Percentiles rank a stretch among this genome's conserved stretches.
phyloP scores from a whole-genome alignment of 148 eudicot species.

The Camellia japonica region DNA sequence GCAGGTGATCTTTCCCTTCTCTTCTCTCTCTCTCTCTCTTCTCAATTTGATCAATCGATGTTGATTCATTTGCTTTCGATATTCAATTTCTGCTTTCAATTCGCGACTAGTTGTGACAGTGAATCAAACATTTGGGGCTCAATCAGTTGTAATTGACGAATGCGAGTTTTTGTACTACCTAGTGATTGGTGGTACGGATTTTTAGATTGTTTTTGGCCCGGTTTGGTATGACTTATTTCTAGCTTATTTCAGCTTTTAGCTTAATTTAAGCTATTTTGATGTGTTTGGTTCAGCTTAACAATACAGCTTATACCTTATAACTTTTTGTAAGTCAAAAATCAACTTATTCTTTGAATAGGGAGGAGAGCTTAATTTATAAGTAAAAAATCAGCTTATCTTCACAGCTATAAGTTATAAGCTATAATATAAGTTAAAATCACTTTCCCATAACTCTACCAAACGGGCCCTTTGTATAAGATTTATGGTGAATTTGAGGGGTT shows the following conservation, averaged over 20 bases:
- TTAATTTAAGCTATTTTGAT: no score
- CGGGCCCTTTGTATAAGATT: neutral
- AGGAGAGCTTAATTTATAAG: no score
- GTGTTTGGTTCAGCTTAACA: no score
- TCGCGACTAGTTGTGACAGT: neutral
- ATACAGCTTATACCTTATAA: no score
- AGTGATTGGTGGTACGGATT: neutral
- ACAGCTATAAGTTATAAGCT: no score
- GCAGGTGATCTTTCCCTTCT: conserved; percentile 53
- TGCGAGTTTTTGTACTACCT: neutral
- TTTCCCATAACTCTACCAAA: no score
- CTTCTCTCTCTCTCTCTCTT: neutral
- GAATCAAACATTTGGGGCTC: neutral
- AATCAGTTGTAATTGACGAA: neutral
- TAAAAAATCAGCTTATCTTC: no score
- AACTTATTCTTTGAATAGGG: no score
- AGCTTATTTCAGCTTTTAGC: no score
- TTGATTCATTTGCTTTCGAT: neutral
- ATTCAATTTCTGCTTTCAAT: neutral
- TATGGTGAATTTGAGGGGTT: neutral
- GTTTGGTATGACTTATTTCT: no score
- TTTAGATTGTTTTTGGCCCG: neutral
- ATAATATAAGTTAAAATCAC: no score
- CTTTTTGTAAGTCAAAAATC: no score
- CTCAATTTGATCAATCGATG: neutral